Conservation (phyloP, 225 moss, liverwort and hornwort genomes). For the Straminergon stramineum region DNA sequence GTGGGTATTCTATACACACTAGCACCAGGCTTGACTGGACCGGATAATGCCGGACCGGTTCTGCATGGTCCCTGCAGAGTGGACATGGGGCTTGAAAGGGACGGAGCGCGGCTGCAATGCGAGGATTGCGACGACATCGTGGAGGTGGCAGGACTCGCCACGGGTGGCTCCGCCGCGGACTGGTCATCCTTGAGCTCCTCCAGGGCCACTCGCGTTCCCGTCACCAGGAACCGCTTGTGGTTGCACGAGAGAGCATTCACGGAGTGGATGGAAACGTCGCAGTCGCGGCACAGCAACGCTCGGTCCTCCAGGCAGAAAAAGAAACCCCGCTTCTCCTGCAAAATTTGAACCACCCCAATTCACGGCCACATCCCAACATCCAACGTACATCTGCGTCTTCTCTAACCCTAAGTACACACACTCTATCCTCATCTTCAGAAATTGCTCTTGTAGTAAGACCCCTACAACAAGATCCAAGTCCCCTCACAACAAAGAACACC, state of each 20-base stretch:
- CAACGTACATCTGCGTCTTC: not conserved
- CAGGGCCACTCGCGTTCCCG: slow-evolving; percentile 64
- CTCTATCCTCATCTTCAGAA: not conserved
- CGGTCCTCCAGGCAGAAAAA: slow-evolving; percentile 89
- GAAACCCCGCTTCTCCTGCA: slow-evolving; percentile 70
- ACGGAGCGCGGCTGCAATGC: not conserved
- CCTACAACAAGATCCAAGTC: not conserved
- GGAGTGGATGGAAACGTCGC: slow-evolving; percentile 78
- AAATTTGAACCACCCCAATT: not conserved
- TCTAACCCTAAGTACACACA: not conserved
- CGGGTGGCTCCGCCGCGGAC: not conserved
- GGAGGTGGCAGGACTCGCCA: slow-evolving; percentile 15
- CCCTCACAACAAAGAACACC: not conserved
- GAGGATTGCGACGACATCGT: slow-evolving; percentile 31
- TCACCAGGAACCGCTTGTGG: slow-evolving; percentile 69
- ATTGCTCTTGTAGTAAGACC: too few species aligned
- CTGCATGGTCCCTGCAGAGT: slow-evolving; percentile 2
- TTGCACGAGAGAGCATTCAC: slow-evolving; percentile 44
- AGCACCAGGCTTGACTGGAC: not conserved
- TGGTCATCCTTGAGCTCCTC: slow-evolving; percentile 40
- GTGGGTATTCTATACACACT: not conserved
- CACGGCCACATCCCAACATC: not conserved
- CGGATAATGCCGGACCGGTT: not conserved
- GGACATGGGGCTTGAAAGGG: slow-evolving; percentile 13
- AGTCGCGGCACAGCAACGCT: slow-evolving; percentile 78